Evolutionary conservation across 1,139 yeast genomes (phyloP), one percentile per base, ranked within the genome.

Genomic region (Candida pseudocylindracea): DNA sequence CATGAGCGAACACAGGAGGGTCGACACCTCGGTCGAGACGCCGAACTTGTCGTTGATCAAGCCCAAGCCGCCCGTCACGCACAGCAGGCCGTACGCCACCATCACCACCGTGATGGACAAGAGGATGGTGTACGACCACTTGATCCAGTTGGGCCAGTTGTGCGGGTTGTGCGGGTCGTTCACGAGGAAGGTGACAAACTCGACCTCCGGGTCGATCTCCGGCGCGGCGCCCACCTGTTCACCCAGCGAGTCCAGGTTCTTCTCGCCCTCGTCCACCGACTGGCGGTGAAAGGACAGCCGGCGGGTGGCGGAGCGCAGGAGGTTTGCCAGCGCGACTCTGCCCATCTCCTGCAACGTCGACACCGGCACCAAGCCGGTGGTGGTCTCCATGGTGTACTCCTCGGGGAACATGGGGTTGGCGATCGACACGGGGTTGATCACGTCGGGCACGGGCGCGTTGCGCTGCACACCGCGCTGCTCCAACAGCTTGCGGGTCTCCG

Each of bases 81-180:
- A 74, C 1, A 93, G 74, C 5, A 93, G 78, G 31, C 94, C 93
- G 48, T 75, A 81, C 2, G 94, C 93, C 13, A 85, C 93, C 41
- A 80, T 67, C 36, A 81, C 73, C 34, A 81, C 93, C 36, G 76
- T 59, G 28, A 68, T 36, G 1, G 93, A 68, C 13, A 76, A 57
- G 8, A 72, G 41, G 26, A 74, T 47, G 1, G 94, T 81, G 45
- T 73, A 76, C 3, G 50, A 11, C 85, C 93, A 75, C 46, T 72
- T 71, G 28, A 51, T 36, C 39, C 44, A 41, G 31, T 57, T 41
- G 15, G 65, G 54, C 94, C 94, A 83, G 50, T 81, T 81, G 45
- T 74, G 72, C 20, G 95, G 94, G 50, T 81, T 83, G 41, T 70
- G 83, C 1, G 91, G 88, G 48, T 81, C 94, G 39, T 67, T 66